Conservation (phyloP, 2,329 filamentous ascomycete genomes). For the Aspergillus ochraceoroseus region DNA sequence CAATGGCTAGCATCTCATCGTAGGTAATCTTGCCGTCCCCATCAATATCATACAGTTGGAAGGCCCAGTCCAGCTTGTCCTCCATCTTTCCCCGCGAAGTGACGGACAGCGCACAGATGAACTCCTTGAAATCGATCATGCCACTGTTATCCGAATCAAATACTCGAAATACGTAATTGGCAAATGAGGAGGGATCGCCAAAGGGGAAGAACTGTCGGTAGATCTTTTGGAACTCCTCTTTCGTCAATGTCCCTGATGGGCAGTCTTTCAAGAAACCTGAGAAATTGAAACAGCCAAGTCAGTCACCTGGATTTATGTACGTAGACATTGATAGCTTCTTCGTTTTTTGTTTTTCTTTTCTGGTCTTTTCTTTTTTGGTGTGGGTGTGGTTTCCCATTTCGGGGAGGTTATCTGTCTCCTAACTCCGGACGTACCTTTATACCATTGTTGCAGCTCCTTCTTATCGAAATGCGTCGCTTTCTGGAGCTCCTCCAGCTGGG, state of each 20-base stretch:
- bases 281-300: constrained; percentile 2
- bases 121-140: constrained; percentile 98
- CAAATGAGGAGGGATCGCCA: constrained; percentile 93
- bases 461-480: constrained; percentile 98
- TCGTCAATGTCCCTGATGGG: constrained; percentile 91
- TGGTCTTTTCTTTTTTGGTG: background rate
- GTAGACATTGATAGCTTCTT: no score
- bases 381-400: no score
- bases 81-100: constrained; percentile 98
- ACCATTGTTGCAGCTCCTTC: constrained; percentile 99
- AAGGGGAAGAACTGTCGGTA: constrained; percentile 99
- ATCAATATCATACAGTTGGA: constrained; percentile 98
- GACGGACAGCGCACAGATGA: constrained; percentile 95
- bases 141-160: constrained; percentile 97
- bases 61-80: constrained; percentile 98
- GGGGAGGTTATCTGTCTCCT: no score
- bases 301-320: no score
- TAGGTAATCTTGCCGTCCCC: constrained; percentile 99
- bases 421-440: constrained; percentile 68
- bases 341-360: no score
- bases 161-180: constrained; percentile 98
- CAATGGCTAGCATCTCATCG: constrained; percentile 97
- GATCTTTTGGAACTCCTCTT: constrained; percentile 99
- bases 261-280: constrained; percentile 97
- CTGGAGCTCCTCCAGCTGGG: constrained; percentile 91